phyloP scores from a whole-genome alignment of 495 filamentous ascomycete species.

The Neurospora sp. region DNA sequence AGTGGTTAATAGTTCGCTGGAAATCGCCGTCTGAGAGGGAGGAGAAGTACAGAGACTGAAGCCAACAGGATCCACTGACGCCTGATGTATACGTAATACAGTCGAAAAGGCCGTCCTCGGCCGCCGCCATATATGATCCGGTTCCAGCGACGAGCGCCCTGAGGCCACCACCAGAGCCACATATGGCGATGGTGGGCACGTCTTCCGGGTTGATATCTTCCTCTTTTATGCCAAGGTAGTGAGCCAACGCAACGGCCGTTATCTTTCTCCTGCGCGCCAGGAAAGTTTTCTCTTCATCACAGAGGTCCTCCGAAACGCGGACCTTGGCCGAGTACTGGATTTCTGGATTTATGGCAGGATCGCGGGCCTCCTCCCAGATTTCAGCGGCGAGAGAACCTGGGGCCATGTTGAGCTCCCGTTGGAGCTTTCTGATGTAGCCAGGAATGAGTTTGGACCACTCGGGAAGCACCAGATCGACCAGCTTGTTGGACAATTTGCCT shows the following conservation, averaged over 20 bases:
- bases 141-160: constrained; percentile 82
- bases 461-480: constrained; percentile 63
- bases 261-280: constrained; percentile 51
- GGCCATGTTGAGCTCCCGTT: constrained; percentile 74
- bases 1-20: constrained; percentile 60
- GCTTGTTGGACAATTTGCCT: constrained; percentile 49
- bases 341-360: constrained; percentile 75
- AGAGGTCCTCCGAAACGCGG: constrained; percentile 72
- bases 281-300: constrained; percentile 70
- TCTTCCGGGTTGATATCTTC: constrained; percentile 83
- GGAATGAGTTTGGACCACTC: constrained; percentile 74
- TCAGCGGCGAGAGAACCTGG: constrained; percentile 82
- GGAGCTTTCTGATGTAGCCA: constrained; percentile 70
- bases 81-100: constrained; percentile 91
- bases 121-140: constrained; percentile 68
- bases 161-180: constrained; percentile 85
- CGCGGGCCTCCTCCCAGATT: constrained; percentile 85
- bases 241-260: constrained; percentile 61
- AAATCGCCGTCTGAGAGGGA: constrained; percentile 58
- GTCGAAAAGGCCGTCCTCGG: constrained; percentile 81
- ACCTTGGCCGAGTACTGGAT: constrained; percentile 70
- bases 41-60: constrained; percentile 85
- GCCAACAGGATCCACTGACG: constrained; percentile 91
- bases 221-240: constrained; percentile 68
- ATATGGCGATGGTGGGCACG: constrained; percentile 84